Base-by-base conservation (phyloP, 345 rosid genomes). In the Rhodomyrtus tomentosa region DNA sequence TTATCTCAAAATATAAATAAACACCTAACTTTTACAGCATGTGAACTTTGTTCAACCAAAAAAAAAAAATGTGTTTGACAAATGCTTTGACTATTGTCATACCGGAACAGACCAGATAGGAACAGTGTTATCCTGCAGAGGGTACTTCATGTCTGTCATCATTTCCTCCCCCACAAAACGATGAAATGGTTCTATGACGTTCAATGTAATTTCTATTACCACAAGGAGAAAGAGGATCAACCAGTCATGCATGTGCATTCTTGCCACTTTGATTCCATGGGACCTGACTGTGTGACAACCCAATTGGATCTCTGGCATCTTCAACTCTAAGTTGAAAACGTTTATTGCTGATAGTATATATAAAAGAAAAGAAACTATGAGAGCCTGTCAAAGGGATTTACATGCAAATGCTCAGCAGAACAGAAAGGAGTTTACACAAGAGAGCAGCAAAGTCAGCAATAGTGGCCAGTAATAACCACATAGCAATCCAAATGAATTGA, bases 51-150 rank as follows among this genome's bases (percentile, higher is more conserved):
- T 32, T n/a, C n/a, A n/a, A n/a, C n/a, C n/a, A n/a, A n/a, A n/a
- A n/a, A n/a, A n/a, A n/a, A n/a, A n/a, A n/a, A n/a, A n/a, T n/a
- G n/a, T n/a, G n/a, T n/a, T 68, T 18, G 24, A 8, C 45, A 68
- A 3, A 10, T n/a, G 40, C 48, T 73, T 72, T 56, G 42, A 53
- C 85, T 27, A 22, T 62, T 84, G 59, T 90, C 93, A 49, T 92
- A 96, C 98, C 50, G 96, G 95, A 84, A 96, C 99, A 42, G 96
- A 96, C 96, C 98, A 96, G 59, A 94, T 58, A 38, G 98, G 98
- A 85, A 96, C 85, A 1, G 98, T 95, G 82, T 95, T 95, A 48
- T 82, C 92, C 86, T 93, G 89, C 51, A 95, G 88, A 24, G 99
- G 99, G 89, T 93, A 96, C 86, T 79, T 89, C 72, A 96, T 90